Evolutionary conservation across 306 rosid species (phyloP), one percentile per base, ranked within the genome.

Genomic region (Rosa persica): DNA sequence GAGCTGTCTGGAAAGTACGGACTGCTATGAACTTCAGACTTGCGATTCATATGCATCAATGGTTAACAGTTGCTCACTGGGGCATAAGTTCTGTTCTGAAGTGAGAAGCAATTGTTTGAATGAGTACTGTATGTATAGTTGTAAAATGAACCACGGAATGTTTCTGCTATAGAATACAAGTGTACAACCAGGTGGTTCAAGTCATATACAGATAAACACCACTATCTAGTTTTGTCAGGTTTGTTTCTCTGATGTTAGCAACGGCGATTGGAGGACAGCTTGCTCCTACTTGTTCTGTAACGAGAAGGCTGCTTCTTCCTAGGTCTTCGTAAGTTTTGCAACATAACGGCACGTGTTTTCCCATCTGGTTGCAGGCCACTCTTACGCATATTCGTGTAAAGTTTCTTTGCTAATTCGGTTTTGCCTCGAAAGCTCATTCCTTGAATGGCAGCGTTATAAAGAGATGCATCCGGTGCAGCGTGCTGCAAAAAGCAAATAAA

Each of bases 401-500:
- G 84, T 84, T 87, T 87, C 72, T 88, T 90, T 12, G 93, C 93
- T 49, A 75, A 79, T 46, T 89, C 84, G 27, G 69, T 79, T 79
- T 89, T 88, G 68, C 93, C 80, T 65, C 86, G 77, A 34, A 91
- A 87, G 88, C 92, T 90, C 96, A 91, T 75, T 83, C 95, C 98
- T 80, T 95, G 98, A 76, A 92, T 65, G 25, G 72, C 95, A 38
- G 92, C 90, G 75, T 95, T 91, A 79, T 89, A 95, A 8, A 95
- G 87, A 30, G 93, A 78, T 10, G 83, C 87, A 76, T 87, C 82
- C 27, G 92, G 90, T 76, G 54, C 80, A 55, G 54, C 77, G 71
- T 58, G 72, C 95, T 86, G 89, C 86, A 80, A 49, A 85, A 73
- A 43, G 46, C 49, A 72, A 86, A 65, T 66, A 48, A 17, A 84